Percentiles rank a stretch among this genome's conserved stretches.
Conservation (phyloP, 352 stramenopile genomes). For the Globisporangium radiosum region DNA sequence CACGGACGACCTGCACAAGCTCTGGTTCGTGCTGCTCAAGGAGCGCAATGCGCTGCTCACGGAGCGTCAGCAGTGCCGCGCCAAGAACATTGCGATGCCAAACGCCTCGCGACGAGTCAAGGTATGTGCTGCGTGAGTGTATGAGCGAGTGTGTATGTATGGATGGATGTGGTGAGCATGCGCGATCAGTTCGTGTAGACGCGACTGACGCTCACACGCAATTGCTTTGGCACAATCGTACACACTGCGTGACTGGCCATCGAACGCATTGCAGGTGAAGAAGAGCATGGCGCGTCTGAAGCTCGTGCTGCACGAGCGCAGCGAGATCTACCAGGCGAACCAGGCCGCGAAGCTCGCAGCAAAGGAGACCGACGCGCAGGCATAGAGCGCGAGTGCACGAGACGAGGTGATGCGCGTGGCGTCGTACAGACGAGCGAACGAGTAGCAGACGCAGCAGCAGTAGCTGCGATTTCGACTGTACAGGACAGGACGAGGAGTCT, state of each 20-base stretch:
- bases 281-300: conserved; percentile 88
- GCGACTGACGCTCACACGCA: not conserved
- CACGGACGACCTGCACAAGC: conserved; percentile 97
- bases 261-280: conserved; percentile 36
- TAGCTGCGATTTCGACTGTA: too few species aligned
- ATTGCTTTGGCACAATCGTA: not conserved
- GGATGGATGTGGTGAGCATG: too few species aligned
- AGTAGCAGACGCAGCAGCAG: not conserved
- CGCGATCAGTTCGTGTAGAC: too few species aligned
- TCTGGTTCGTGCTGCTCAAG: conserved; percentile 98
- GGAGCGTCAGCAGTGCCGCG: conserved; percentile 79
- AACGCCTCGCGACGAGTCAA: conserved; percentile 74
- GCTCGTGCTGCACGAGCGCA: conserved; percentile 82
- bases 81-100: conserved; percentile 70
- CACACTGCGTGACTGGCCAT: too few species aligned
- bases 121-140: conserved; percentile 12
- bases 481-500: too few species aligned
- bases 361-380: conserved; percentile 15
- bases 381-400: not conserved
- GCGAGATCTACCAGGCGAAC: conserved; percentile 70
- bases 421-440: not conserved
- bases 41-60: conserved; percentile 97
- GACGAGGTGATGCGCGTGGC: not conserved
- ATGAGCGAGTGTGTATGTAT: conserved; percentile 1
- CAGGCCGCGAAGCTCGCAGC: conserved; percentile 37